phyloP scores from a whole-genome alignment of 2,329 filamentous ascomycete genomes.

The Tolypocladium inflatum region DNA sequence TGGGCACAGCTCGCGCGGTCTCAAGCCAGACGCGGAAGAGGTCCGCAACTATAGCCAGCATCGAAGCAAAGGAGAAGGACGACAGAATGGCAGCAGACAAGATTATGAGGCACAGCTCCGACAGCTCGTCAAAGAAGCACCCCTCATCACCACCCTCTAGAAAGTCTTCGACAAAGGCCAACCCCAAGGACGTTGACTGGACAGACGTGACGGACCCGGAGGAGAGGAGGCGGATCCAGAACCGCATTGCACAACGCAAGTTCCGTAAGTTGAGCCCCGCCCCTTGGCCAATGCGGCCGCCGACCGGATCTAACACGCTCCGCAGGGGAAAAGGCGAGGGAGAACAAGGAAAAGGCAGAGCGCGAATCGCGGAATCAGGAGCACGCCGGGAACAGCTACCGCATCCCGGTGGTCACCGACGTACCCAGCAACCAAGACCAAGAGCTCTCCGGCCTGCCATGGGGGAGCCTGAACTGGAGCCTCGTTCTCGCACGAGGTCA shows the following conservation, averaged over 20 bases:
- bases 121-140: constrained; percentile 15
- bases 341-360: constrained; percentile 56
- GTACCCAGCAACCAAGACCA: constrained; percentile 37
- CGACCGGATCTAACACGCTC: constrained; percentile 2
- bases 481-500: constrained; percentile 42
- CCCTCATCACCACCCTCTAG: constrained; percentile 22
- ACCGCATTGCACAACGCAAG: constrained; percentile 66
- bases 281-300: neutral
- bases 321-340: constrained; percentile 59
- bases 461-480: constrained; percentile 59
- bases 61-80: neutral
- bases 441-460: constrained; percentile 57
- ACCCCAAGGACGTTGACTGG: constrained; percentile 53
- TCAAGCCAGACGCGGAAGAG: constrained; percentile 9
- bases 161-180: constrained; percentile 26
- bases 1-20: neutral
- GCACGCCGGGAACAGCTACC: constrained; percentile 55
- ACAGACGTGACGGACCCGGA: constrained; percentile 58
- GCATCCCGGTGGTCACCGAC: constrained; percentile 47
- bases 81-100: constrained; percentile 1
- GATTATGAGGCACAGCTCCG: constrained; percentile 11
- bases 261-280: constrained; percentile 46
- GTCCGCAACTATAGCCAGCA: constrained; percentile 2
- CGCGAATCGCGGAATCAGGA: constrained; percentile 54
- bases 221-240: constrained; percentile 66